phyloP scores from a whole-genome alignment of 257 asterid species.

The Gynochthodes officinalis region DNA sequence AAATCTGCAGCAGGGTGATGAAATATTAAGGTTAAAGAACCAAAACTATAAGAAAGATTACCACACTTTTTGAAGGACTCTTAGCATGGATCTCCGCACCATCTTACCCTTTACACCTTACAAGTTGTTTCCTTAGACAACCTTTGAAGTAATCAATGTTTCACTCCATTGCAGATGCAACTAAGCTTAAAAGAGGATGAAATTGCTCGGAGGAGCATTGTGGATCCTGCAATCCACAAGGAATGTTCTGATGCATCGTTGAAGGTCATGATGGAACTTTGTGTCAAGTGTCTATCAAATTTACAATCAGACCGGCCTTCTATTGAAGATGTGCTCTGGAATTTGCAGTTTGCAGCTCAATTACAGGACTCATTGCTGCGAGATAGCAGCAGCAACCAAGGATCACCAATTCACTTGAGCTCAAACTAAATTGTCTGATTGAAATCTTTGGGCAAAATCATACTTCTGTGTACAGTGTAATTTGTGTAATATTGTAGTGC shows the following conservation, averaged over 20 bases:
- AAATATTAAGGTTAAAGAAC: background rate
- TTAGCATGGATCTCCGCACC: background rate
- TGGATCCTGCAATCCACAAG: slow-evolving; percentile 66
- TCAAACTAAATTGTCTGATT: slow-evolving; percentile 9
- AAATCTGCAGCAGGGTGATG: background rate
- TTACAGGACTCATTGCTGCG: slow-evolving; percentile 55
- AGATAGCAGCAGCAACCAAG: slow-evolving; percentile 44
- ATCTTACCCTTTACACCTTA: background rate
- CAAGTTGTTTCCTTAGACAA: background rate
- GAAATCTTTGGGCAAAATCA: background rate
- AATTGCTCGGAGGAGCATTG: slow-evolving; percentile 47
- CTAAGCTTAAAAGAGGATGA: slow-evolving; percentile 57
- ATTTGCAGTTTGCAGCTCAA: slow-evolving; percentile 89
- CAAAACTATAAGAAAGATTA: background rate
- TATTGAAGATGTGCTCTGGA: slow-evolving; percentile 79
- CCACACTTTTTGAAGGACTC: background rate
- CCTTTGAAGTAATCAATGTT: background rate
- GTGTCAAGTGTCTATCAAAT: slow-evolving; percentile 57
- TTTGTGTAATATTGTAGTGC: background rate
- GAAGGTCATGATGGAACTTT: slow-evolving; percentile 61
- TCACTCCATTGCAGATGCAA: slow-evolving; percentile 37
- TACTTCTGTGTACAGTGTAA: slow-evolving; percentile 13
- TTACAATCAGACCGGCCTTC: slow-evolving; percentile 59
- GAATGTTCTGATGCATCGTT: slow-evolving; percentile 77
- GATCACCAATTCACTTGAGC: slow-evolving; percentile 39